Conservation (phyloP, 2,329 filamentous ascomycete species). For the Penicillium psychrosexuale region DNA sequence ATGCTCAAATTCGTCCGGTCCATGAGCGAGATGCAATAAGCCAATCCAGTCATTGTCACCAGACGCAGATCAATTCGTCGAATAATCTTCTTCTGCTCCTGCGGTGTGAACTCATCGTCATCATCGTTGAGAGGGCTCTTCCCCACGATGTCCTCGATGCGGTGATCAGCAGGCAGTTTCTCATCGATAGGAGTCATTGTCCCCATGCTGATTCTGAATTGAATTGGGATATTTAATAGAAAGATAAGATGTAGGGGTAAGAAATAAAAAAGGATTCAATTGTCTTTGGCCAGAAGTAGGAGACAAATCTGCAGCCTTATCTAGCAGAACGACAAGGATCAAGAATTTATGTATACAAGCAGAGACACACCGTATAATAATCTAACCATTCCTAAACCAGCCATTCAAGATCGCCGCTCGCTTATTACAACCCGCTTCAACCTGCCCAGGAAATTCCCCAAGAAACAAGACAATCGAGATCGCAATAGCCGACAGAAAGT, state of each 20-base stretch:
- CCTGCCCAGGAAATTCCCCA: neutral
- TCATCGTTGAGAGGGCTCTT: neutral
- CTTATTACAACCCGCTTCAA: neutral
- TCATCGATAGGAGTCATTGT: constrained; percentile 12
- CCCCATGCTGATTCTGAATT: neutral
- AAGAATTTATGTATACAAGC: neutral
- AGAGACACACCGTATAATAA: neutral
- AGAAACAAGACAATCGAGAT: neutral
- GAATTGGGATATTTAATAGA: neutral
- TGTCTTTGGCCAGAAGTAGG: neutral
- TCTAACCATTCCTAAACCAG: neutral
- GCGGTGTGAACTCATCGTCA: constrained; percentile 23
- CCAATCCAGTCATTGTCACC: constrained; percentile 58
- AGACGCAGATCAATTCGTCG: constrained; percentile 65
- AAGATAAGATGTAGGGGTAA: neutral
- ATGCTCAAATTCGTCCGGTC: constrained; percentile 69
- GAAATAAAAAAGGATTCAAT: neutral
- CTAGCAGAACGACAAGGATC: neutral
- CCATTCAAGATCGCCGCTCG: neutral
- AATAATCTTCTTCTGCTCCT: constrained; percentile 67
- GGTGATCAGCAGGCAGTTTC: constrained; percentile 14
- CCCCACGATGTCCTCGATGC: constrained; percentile 18
- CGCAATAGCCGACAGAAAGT: constrained; percentile 13
- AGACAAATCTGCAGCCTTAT: neutral
- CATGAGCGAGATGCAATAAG: constrained; percentile 76